Evolutionary conservation across 352 stramenopile species (phyloP).

Genomic region (Pythium pyrilobum): DNA sequence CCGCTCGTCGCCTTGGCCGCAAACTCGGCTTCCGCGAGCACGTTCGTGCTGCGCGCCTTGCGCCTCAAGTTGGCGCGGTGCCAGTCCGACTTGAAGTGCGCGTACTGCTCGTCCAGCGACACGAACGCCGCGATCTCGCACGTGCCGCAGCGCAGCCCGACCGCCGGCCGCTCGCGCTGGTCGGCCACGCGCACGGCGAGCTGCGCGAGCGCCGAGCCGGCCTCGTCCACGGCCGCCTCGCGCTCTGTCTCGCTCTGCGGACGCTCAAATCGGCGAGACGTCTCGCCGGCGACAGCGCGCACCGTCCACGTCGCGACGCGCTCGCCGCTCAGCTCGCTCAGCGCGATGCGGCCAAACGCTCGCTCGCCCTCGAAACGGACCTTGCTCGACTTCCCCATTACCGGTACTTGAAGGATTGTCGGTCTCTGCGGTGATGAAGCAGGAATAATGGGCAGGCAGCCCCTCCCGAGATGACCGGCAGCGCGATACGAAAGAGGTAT

Average conservation of each 20-base stretch:
- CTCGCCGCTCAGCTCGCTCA: conserved; percentile 46
- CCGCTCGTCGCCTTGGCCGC: conserved; percentile 23
- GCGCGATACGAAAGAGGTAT: conserved; percentile 2
- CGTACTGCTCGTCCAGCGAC: conserved; percentile 75
- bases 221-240: not conserved
- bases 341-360: conserved; percentile 54
- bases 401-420: not conserved
- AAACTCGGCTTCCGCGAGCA: conserved; percentile 37
- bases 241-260: not conserved
- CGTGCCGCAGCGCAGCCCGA: conserved; percentile 63
- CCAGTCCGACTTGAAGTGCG: conserved; percentile 80
- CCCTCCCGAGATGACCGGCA: too few relatives aligned
- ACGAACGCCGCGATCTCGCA: conserved; percentile 66
- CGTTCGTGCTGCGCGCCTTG: conserved; percentile 43
- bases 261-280: conserved; percentile 40
- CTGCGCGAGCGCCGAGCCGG: conserved; percentile 8
- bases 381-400: conserved; percentile 20
- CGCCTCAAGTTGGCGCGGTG: conserved; percentile 84
- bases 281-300: conserved; percentile 49
- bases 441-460: too few relatives aligned
- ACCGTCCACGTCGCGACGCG: conserved; percentile 53
- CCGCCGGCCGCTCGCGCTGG: conserved; percentile 31
- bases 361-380: conserved; percentile 21
- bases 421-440: not conserved
- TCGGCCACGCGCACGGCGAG: conserved; percentile 29